Evolutionary conservation across 176 grass and related monocot genomes (phyloP), one percentile per base, ranked within the genome.

Genomic region (Lolium multiflorum): DNA sequence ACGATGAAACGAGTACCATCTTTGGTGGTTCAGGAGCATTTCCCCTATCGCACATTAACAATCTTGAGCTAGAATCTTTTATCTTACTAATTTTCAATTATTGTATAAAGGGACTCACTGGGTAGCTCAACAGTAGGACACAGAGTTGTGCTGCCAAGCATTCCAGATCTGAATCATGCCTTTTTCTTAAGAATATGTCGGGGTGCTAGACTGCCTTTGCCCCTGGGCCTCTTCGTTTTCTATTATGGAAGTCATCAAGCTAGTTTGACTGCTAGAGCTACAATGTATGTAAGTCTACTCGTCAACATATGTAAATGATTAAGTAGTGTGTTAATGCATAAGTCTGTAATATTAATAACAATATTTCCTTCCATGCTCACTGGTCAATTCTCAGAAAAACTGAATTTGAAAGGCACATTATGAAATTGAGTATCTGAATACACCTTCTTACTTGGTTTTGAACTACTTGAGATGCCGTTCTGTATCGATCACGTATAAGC

Each of bases 401-500:
- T 61, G 15, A 79, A 81, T 67, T 17, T 21, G 50, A 81, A 88
- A 86, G 51, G 44, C 22, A 24, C 7, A 56, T 62, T 73, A 75
- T 83, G 49, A 77, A 73, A 68, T 15, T 20, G 61, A 87, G 59
- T 58, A 77, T 52, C 61, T 71, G 13, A 18, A 90, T 66, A 82
- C 78, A 87, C 76, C 81, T 77, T 89, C 87, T 92, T 76, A 98
- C 93, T 86, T 95, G 92, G 84, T 98, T 98, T 88, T 96, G 96
- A 76, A 98, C 90, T 79, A 98, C 93, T 94, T 96, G 93, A 56
- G 96, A 98, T 51, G 92, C 88, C 9, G 92, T 98, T 89, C 93
- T 92, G 76, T 94, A 98, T 71, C 90, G 81, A 1, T 96, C 96
- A 86, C 93, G 90, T 90, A 96, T 98, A 78, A 98, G 89, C 67